Conservation (phyloP, 1,139 yeast species). For the Hyphopichia buzzinii region DNA sequence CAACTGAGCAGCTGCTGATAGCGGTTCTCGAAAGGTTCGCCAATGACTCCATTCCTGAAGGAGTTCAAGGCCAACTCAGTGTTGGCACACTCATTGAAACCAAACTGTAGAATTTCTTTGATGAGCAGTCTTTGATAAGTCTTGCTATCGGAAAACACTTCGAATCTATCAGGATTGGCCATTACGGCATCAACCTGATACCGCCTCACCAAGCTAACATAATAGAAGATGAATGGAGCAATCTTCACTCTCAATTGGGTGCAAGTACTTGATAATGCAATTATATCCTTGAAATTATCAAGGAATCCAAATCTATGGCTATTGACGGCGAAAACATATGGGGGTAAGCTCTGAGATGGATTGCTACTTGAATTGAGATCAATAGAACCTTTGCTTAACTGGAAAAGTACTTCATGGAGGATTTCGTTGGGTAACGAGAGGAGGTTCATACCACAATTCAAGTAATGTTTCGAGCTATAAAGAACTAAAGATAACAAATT, state of each 20-base stretch:
- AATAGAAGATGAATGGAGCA: slow-evolving; percentile 20
- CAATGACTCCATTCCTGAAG: slow-evolving; percentile 14
- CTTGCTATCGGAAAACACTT: slow-evolving; percentile 21
- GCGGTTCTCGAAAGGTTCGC: slow-evolving; percentile 16
- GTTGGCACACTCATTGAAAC: slow-evolving; percentile 17
- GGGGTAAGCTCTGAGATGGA: slow-evolving; percentile 6
- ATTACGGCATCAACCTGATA: slow-evolving; percentile 31
- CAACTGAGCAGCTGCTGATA: slow-evolving; percentile 18
- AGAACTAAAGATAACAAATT: too few species aligned
- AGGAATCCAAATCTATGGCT: slow-evolving; percentile 6
- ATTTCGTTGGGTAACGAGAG: slow-evolving; percentile 17
- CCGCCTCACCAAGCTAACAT: slow-evolving; percentile 24
- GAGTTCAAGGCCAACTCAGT: slow-evolving; percentile 22
- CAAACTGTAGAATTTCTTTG: slow-evolving; percentile 18
- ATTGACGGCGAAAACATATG: slow-evolving; percentile 13
- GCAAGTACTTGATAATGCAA: slow-evolving; percentile 28
- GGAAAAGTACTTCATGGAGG: slow-evolving; percentile 14
- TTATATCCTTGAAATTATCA: slow-evolving; percentile 11
- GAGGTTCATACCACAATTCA: background rate
- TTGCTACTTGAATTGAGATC: slow-evolving; percentile 5
- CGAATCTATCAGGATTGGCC: slow-evolving; percentile 19
- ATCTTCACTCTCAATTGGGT: slow-evolving; percentile 18
- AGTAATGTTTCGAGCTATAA: too few species aligned
- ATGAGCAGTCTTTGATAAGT: slow-evolving; percentile 21
- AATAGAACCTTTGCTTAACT: slow-evolving; percentile 11